These are phyloP conservation scores for Leishmania mexicana DNA, from an alignment of 208 protist species.

Conservation along the genomic window DNA sequence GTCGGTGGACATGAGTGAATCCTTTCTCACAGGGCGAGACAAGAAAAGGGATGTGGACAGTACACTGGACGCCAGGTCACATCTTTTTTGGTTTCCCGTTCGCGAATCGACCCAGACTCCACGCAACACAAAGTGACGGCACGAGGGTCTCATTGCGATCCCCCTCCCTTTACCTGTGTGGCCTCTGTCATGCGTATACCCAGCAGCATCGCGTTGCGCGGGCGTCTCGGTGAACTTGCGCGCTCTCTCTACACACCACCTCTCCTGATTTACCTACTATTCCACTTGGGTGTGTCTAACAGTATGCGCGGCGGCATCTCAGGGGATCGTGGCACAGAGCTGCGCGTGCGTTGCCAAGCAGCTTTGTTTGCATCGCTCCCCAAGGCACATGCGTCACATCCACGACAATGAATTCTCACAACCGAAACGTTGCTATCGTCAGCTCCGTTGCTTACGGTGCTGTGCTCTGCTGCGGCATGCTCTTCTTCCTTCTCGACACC, in stretches of 20 bases:
- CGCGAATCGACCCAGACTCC: neutral
- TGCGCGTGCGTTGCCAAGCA: neutral
- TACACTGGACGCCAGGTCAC: neutral
- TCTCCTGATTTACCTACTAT: neutral
- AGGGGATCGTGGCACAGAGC: neutral
- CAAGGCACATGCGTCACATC: neutral
- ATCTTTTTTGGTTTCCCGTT: neutral
- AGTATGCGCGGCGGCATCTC: neutral
- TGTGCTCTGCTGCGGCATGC: constrained; percentile 38
- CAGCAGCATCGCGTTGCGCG: neutral
- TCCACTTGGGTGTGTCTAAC: neutral
- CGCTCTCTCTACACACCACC: neutral
- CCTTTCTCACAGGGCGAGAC: neutral
- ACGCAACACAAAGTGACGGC: neutral
- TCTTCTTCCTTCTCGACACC: constrained; percentile 36
- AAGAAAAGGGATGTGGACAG: neutral
- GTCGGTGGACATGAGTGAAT: neutral
- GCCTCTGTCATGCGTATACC: neutral
- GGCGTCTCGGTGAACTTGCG: neutral
- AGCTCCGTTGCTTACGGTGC: constrained; percentile 51
- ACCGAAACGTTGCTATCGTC: constrained; percentile 54
- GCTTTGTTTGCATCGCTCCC: neutral
- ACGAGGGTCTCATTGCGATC: neutral
- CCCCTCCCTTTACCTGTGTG: neutral
- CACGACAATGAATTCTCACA: constrained; percentile 23